These are phyloP conservation scores for Stipa capillata DNA, from an alignment of 176 grass and related monocot genomes.

Conservation along the genomic window DNA sequence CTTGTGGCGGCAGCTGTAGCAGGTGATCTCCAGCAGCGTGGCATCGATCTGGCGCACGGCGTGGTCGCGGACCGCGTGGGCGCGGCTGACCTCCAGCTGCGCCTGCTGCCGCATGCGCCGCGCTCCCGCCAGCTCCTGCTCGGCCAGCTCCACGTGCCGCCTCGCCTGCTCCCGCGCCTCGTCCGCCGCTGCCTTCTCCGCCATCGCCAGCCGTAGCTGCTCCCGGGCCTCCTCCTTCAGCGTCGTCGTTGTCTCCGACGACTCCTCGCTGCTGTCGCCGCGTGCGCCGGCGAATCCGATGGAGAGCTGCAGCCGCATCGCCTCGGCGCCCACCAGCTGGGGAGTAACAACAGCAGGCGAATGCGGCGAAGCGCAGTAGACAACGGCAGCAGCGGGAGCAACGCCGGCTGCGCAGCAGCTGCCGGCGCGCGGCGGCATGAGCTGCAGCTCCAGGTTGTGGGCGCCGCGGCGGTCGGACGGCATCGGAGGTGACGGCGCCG, in stretches of 20 bases:
- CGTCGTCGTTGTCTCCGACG: neutral
- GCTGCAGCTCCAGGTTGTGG: constrained; percentile 59
- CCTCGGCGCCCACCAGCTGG: neutral
- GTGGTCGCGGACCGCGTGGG: constrained; percentile 53
- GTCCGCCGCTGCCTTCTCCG: constrained; percentile 47
- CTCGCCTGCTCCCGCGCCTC: constrained; percentile 56
- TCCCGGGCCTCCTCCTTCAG: constrained; percentile 34
- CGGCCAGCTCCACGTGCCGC: constrained; percentile 66
- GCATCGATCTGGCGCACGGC: constrained; percentile 65
- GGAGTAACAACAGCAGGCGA: neutral
- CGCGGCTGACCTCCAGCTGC: constrained; percentile 60
- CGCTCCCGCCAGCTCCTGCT: constrained; percentile 61
- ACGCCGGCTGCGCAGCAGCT: neutral
- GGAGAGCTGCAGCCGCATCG: constrained; percentile 50
- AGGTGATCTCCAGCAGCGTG: constrained; percentile 66
- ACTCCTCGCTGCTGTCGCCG: neutral
- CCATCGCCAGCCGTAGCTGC: constrained; percentile 37
- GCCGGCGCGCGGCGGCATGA: constrained; percentile 44
- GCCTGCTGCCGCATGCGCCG: constrained; percentile 64
- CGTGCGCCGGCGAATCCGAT: constrained; percentile 26
- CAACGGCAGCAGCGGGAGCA: neutral
- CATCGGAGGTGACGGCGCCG: neutral
- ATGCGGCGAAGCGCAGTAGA: neutral
- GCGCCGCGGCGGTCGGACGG: neutral
- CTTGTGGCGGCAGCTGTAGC: constrained; percentile 68